Evolutionary conservation across 2,329 filamentous ascomycete species (phyloP).

Genomic region (Xylariaceae sp.): DNA sequence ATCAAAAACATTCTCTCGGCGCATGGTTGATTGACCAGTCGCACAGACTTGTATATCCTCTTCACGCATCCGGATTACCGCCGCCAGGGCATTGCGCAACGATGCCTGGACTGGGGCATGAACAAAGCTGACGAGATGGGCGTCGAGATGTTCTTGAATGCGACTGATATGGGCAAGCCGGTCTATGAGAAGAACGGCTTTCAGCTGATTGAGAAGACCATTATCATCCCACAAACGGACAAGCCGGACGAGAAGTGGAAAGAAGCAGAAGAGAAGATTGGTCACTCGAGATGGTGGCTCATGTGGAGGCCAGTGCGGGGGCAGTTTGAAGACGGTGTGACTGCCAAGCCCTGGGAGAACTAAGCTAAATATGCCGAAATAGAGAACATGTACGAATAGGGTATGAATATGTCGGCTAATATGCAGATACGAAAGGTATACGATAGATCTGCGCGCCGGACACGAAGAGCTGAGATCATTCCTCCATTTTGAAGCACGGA

Average conservation of each 20-base stretch:
- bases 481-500: no score
- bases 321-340: background rate
- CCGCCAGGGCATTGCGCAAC: slow-evolving; percentile 21
- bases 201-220: slow-evolving; percentile 22
- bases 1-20: background rate
- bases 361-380: background rate
- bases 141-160: slow-evolving; percentile 25
- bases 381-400: no score
- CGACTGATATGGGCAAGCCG: slow-evolving; percentile 20
- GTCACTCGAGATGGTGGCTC: slow-evolving; percentile 26
- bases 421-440: no score
- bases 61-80: slow-evolving; percentile 26
- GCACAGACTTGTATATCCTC: slow-evolving; percentile 12
- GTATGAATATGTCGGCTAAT: no score
- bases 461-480: no score
- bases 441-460: no score
- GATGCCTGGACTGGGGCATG: slow-evolving; percentile 26
- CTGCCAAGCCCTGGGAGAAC: background rate
- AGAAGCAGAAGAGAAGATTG: slow-evolving; percentile 37
- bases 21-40: background rate
- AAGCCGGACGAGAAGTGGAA: slow-evolving; percentile 25
- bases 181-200: slow-evolving; percentile 24
- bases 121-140: slow-evolving; percentile 23
- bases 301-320: slow-evolving; percentile 14
- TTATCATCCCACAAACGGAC: slow-evolving; percentile 21